Base-by-base conservation (phyloP, 2,329 filamentous ascomycete species). In the Cordyceps fumosorosea region DNA sequence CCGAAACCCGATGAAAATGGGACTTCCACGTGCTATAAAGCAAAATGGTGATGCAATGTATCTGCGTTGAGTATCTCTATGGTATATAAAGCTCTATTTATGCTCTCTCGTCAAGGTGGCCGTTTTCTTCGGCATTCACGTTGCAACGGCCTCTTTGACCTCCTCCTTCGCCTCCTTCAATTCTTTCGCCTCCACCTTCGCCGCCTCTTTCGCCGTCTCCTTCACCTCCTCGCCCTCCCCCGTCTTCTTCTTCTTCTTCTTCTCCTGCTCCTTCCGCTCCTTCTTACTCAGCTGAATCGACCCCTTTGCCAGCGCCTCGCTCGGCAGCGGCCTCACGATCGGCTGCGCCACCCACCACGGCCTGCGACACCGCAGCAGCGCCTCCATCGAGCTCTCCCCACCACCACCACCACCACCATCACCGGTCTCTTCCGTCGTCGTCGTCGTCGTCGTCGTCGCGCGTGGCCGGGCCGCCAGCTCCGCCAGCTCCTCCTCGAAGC, bases 321-420 rank as follows among this genome's bases (percentile, higher is more conserved):
- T 89, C 0, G 95, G 95, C 69, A 97, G 73, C 47, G 92, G 93
- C 62, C 93, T 80, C 7, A 97, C 84, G 69, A 96, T 90, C 4
- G 93, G 89, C 77, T 98, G 93, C 58, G 87, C 91, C 4, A 96
- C 82, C 91, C 91, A 97, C 84, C 88, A 97, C 1, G 93, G 93
- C 66, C 91, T 78, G 72, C 87, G 88, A 70, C 91, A 96, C 64
- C 84, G 80, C 61, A 83, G 84, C 29, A 95, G 86, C 0, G 89
- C 86, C 10, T 84, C 86, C 20, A 85, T 76, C 5, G 87, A 89
- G 72, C 83, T 88, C 69, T 86, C 80, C 11, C 40, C 58, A 4
- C 20, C 50, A 0, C 76, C 75, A 53, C 26, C 29, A 4, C 29
- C 29, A 7, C 8, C 29, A 29, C 29, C 5, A 7, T 29, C 29